Evolutionary conservation across 768 basidiomycete species (phyloP), one percentile per base, ranked within the genome.

Genomic region (Symmetrospora coprosmae): DNA sequence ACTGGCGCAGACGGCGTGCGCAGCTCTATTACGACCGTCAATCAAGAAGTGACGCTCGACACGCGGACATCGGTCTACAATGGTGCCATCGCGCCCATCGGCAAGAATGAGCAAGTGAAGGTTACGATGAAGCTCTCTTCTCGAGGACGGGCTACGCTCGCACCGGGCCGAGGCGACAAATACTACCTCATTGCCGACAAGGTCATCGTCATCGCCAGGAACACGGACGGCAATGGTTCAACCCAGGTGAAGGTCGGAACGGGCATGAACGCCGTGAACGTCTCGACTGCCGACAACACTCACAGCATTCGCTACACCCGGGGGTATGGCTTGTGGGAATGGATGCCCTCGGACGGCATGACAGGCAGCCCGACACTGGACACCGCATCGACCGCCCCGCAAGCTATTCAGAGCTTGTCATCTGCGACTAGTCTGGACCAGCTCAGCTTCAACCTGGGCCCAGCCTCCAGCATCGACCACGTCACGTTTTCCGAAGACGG

Each of bases 151-250:
- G 79, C 4, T 76, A 96, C 47, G 82, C 83, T 1, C 76, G 79
- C 52, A 72, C 73, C 72, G 40, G 85, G 82, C 5, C 75, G 80
- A 66, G 76, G 78, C 43, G 83, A 82, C n/a, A 72, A 81, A 62
- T 92, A 82, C 71, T 79, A 83, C 51, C 73, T 96, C 31, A 83
- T 97, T 9, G 92, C 92, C 3, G 87, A 89, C 68, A 77, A 81
- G 30, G 78, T 97, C n/a, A 80, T 90, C 71, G 72, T 83, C 52
- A 73, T 83, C 34, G 78, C 96, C 13, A 45, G 82, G 76, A 19
- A 84, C 82, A 68, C 67, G 34, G 60, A 63, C 60, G 69, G 66
- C 2, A 31, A 34, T 17, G 55, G 55, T 17, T 34, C 31, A 17
- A 58, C 38, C 19, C 31, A 45, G 16, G 39, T 53, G n/a, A 53